A percentile compares a stretch with the other conserved stretches of the same genome.
phyloP scores from a whole-genome alignment of 164 flowering plant species.

The Dillenia suffruticosa region DNA sequence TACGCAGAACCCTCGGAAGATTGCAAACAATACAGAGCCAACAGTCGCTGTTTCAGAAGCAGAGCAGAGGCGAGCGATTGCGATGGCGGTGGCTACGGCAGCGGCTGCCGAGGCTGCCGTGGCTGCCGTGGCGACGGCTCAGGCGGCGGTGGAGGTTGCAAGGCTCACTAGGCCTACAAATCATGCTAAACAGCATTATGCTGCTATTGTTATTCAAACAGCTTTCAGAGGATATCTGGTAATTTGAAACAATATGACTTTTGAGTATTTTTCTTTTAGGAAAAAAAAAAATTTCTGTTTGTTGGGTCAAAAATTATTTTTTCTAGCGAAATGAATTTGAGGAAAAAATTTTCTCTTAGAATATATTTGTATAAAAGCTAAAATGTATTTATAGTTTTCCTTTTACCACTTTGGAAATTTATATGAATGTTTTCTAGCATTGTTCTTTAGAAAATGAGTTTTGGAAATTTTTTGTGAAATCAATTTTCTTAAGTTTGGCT shows the following conservation, averaged over 20 bases:
- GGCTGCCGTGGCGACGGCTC: constrained; percentile 42
- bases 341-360: too few species aligned
- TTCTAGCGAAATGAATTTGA: too few species aligned
- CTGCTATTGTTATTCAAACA: constrained; percentile 67
- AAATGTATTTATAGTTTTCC: too few species aligned
- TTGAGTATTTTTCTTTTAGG: too few species aligned
- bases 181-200: constrained; percentile 31
- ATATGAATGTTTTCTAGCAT: too few species aligned
- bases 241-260: not conserved
- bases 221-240: constrained; percentile 89
- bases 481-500: too few species aligned
- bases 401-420: too few species aligned
- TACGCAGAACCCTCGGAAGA: not conserved
- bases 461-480: too few species aligned
- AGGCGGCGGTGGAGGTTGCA: constrained; percentile 57
- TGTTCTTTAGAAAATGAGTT: too few species aligned
- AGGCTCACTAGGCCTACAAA: constrained; percentile 43
- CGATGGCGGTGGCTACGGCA: not conserved
- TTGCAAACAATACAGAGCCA: constrained; percentile 18
- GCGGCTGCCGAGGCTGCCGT: constrained; percentile 42
- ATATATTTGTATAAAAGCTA: too few species aligned
- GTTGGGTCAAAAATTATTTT: too few species aligned
- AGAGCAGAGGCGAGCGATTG: not conserved
- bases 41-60: not conserved
- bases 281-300: too few species aligned